These are phyloP conservation scores for Pseudogymnoascus sp. DNA, from an alignment of 2,329 filamentous ascomycete species.

Conservation along the genomic window DNA sequence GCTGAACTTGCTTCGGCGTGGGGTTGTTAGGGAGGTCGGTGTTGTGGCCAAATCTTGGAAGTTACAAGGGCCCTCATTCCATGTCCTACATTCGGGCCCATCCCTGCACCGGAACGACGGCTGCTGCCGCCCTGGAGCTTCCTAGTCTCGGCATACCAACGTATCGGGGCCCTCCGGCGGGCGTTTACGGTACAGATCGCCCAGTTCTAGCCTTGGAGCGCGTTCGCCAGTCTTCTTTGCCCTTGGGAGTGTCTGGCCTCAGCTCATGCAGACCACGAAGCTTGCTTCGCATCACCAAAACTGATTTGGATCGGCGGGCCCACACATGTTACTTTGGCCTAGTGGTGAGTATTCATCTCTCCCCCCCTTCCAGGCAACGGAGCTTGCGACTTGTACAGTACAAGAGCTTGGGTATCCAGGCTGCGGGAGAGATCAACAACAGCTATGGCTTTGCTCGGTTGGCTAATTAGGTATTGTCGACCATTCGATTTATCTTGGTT, in stretches of 20 bases:
- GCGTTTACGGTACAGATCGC: neutral
- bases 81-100: neutral
- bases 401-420: neutral
- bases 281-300: neutral
- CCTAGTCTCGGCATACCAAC: neutral
- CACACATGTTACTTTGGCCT: neutral
- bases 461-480: neutral
- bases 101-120: conserved; percentile 7
- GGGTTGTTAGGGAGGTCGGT: neutral
- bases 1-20: neutral
- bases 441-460: neutral
- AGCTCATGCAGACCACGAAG: neutral
- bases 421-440: neutral
- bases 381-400: neutral
- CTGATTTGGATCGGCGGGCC: conserved; percentile 1
- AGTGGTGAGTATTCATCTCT: neutral
- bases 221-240: neutral
- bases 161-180: neutral
- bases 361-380: neutral
- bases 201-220: neutral
- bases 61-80: conserved; percentile 1
- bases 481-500: neutral
- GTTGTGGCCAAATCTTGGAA: neutral
- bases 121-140: neutral
- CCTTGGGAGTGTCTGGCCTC: neutral